Evolutionary conservation across 2,329 filamentous ascomycete genomes (phyloP), one percentile per base, ranked within the genome.

Genomic region (Aspergillus sp.): DNA sequence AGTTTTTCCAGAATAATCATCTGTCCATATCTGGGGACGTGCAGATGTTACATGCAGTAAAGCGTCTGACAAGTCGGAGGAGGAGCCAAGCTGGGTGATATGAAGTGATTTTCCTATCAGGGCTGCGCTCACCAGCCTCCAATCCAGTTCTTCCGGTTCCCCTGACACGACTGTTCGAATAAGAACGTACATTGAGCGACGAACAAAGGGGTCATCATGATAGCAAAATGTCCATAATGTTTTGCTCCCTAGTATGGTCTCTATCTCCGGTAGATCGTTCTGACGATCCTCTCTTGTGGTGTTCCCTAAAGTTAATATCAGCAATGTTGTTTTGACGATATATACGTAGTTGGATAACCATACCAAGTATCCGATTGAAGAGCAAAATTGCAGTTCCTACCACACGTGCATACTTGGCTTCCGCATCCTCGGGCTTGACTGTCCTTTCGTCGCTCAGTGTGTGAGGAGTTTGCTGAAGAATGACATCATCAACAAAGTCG

Each of bases 371-470:
- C 55, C 81, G 81, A 15, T 79, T 80, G 19, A 87, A 76, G 15
- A 86, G 73, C 25, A 82, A 72, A 25, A 87, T 73, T 53, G 81
- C 84, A 7, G 84, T 84, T 1, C 83, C 82, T n/a, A 85, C 81
- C 4, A 97, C 92, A 47, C 95, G 84, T 60, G 87, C 85, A 76
- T 96, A 95, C 67, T 96, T 97, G 17, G 89, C 85, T 64, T 92
- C 85, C 4, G 91, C 87, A 71, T 99, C 95, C 64, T 98, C 93
- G 8, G 84, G 77, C 58, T 86, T 95, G 3, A 92, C 90, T 1
- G 87, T 91, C 23, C 93, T 84, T 75, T 96, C 90, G 70, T 99
- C 95, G 70, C 93, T 98, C 37, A 99, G 79, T 0, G 91, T 96
- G 37, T 88, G 83, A 3, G 88, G 75, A 0, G 89, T 93, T 74